These are phyloP conservation scores for Penstemon eatonii DNA, from an alignment of 257 asterid species.

Conservation along the genomic window DNA sequence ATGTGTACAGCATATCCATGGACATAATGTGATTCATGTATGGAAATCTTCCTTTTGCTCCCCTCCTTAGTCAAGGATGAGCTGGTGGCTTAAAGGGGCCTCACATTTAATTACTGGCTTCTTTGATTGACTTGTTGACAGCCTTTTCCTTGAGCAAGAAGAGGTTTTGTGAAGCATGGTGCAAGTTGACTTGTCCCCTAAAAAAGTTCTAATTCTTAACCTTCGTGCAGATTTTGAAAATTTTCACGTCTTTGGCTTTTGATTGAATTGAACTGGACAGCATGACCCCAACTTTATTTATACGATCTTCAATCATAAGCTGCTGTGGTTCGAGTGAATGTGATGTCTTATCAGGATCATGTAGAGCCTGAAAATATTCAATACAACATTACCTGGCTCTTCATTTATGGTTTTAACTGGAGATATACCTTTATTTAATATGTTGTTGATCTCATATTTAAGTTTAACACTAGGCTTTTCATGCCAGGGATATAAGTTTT, in stretches of 20 bases:
- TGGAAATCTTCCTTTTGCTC: slow-evolving; percentile 18
- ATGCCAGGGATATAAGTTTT: neutral
- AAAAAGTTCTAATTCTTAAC: slow-evolving; percentile 7
- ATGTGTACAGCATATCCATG: slow-evolving; percentile 2
- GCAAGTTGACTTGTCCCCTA: neutral
- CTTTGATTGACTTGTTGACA: slow-evolving; percentile 2
- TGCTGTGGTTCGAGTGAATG: slow-evolving; percentile 15
- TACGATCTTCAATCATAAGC: neutral
- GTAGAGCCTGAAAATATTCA: slow-evolving; percentile 1
- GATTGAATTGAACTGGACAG: neutral
- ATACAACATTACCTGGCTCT: slow-evolving; percentile 10
- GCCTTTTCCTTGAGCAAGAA: neutral
- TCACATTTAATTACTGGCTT: neutral
- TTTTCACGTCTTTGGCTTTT: slow-evolving; percentile 12
- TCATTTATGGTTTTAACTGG: slow-evolving; percentile 15
- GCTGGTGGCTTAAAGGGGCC: slow-evolving; percentile 4
- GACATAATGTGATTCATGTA: slow-evolving; percentile 2
- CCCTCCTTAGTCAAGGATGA: neutral
- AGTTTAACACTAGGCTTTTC: slow-evolving; percentile 13
- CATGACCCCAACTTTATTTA: neutral
- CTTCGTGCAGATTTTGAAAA: neutral
- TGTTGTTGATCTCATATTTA: slow-evolving; percentile 9
- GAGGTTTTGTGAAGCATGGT: slow-evolving; percentile 2
- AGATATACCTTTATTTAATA: slow-evolving; percentile 17
- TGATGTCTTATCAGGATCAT: slow-evolving; percentile 17